These are phyloP conservation scores for Tuber calosporum DNA, from an alignment of 495 filamentous ascomycete species.

Conservation along the genomic window DNA sequence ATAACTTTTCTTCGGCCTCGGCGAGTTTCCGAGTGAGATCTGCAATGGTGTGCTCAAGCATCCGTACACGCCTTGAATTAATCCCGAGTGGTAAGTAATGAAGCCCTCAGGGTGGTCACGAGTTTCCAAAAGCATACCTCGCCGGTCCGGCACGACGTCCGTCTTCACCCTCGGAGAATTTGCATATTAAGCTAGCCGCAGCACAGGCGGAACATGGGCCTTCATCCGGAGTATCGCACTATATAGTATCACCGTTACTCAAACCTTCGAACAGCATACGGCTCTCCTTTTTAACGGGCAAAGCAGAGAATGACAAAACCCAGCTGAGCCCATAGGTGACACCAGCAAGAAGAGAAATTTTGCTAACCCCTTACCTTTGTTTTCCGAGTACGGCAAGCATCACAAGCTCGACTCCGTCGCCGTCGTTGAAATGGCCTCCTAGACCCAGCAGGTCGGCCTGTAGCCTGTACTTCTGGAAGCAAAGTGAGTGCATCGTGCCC, in stretches of 20 bases:
- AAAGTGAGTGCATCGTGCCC: constrained; percentile 28
- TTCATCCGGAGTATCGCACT: constrained; percentile 42
- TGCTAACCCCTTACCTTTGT: constrained; percentile 31
- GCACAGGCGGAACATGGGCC: constrained; percentile 39
- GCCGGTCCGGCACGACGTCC: constrained; percentile 38
- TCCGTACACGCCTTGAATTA: constrained; percentile 30
- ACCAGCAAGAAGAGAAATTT: background rate
- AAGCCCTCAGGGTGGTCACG: background rate
- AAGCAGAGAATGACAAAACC: constrained; percentile 5
- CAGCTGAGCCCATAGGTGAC: background rate
- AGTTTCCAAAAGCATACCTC: constrained; percentile 27
- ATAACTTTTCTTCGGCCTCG: constrained; percentile 29
- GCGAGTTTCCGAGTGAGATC: constrained; percentile 35
- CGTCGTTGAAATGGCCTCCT: constrained; percentile 40
- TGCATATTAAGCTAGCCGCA: constrained; percentile 40
- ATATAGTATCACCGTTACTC: background rate
- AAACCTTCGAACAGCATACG: background rate
- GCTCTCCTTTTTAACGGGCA: background rate
- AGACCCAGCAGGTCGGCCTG: constrained; percentile 31
- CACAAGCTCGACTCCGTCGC: constrained; percentile 40
- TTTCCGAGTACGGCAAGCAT: constrained; percentile 40
- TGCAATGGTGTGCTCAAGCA: constrained; percentile 30
- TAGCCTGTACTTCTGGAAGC: constrained; percentile 35
- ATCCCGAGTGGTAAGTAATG: background rate
- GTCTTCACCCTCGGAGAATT: constrained; percentile 41